A percentile compares a stretch with the other conserved stretches of the same genome.
Evolutionary conservation across 1,139 yeast species (phyloP).

Genomic region (Yamadazyma kanchanaburiensis): DNA sequence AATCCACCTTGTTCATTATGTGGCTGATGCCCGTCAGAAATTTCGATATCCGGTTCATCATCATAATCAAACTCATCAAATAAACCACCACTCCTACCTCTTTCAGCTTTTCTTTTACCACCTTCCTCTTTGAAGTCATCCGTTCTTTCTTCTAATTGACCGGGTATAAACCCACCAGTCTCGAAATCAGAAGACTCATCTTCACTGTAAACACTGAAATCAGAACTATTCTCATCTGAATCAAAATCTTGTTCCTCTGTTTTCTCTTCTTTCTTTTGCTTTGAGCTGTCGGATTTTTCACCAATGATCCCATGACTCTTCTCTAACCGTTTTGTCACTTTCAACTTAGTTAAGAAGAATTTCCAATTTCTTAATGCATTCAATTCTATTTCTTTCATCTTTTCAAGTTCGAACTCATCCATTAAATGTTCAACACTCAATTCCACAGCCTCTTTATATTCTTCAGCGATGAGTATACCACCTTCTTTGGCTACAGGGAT

Average conservation of each 20-base stretch:
- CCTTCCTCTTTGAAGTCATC: neutral
- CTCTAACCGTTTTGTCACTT: conserved; percentile 68
- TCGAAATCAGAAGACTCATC: conserved; percentile 8
- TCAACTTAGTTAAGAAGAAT: conserved; percentile 62
- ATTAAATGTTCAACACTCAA: conserved; percentile 53
- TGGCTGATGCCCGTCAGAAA: no score
- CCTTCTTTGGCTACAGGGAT: conserved; percentile 64
- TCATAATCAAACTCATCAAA: conserved; percentile 16
- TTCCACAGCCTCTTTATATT: conserved; percentile 63
- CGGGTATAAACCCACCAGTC: conserved; percentile 15
- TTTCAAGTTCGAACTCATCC: conserved; percentile 53
- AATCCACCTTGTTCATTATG: no score
- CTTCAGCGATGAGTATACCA: conserved; percentile 72
- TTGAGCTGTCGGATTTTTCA: neutral
- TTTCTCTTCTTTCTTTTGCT: conserved; percentile 2
- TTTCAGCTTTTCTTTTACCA: no score
- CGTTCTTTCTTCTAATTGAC: conserved; percentile 4
- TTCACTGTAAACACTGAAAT: conserved; percentile 11
- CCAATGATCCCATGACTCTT: conserved; percentile 55
- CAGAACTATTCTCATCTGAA: conserved; percentile 6
- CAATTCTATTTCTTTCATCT: conserved; percentile 40
- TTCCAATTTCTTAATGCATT: conserved; percentile 73
- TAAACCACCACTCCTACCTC: no score
- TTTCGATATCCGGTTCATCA: no score
- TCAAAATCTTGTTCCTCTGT: conserved; percentile 4